Percentiles rank a stretch among this genome's conserved stretches.
Conservation (phyloP, 192 early-diverging fungal species). For the Coemansia sp. region DNA sequence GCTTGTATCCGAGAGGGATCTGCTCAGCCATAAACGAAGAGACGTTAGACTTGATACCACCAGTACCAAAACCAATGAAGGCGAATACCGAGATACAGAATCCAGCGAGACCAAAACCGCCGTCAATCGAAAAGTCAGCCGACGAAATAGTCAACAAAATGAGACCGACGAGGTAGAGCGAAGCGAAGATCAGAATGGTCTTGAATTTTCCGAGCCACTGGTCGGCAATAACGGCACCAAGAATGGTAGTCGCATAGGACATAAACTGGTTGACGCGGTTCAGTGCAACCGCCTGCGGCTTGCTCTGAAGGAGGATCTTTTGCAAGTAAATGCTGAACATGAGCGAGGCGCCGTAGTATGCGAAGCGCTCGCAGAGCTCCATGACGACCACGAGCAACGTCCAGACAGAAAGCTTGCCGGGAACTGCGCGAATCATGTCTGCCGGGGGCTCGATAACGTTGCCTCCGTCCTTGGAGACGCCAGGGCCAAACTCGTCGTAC, state of each 20-base stretch:
- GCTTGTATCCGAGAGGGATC: constrained; percentile 31
- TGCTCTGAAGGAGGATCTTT: constrained; percentile 50
- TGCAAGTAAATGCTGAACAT: constrained; percentile 63
- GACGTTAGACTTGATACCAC: constrained; percentile 79
- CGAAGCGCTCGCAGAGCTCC: constrained; percentile 63
- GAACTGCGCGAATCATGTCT: constrained; percentile 36
- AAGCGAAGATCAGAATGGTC: constrained; percentile 63
- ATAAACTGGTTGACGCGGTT: constrained; percentile 60
- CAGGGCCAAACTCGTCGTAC: constrained; percentile 9
- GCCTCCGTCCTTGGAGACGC: constrained; percentile 8
- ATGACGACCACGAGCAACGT: constrained; percentile 57
- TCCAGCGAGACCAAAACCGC: constrained; percentile 60
- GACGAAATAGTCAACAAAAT: constrained; percentile 64
- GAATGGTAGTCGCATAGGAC: constrained; percentile 60
- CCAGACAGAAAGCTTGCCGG: constrained; percentile 56
- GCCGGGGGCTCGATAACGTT: constrained; percentile 28
- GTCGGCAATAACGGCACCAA: constrained; percentile 71
- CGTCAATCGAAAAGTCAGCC: constrained; percentile 50
- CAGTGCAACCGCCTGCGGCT: constrained; percentile 53
- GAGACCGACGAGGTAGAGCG: constrained; percentile 64
- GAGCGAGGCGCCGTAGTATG: constrained; percentile 61
- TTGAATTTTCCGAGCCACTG: constrained; percentile 71
- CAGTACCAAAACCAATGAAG: constrained; percentile 69
- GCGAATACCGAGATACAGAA: constrained; percentile 62
- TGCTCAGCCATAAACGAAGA: constrained; percentile 76